These are phyloP conservation scores for Brassica nigra DNA, from an alignment of 345 rosid genomes.

Conservation along the genomic window DNA sequence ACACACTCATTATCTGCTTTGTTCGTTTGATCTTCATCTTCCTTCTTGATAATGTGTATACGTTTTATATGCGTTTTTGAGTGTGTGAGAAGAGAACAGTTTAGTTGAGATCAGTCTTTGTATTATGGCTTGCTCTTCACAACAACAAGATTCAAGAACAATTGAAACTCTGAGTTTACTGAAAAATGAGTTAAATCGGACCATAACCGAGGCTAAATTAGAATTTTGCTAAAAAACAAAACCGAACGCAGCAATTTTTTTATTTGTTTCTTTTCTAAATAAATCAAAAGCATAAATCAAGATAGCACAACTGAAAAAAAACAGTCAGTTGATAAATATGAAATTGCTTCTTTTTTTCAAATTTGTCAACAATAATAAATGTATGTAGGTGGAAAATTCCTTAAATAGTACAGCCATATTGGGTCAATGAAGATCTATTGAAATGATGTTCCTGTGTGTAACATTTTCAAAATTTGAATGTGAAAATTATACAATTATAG, in stretches of 20 bases:
- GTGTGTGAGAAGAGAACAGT: constrained; percentile 26
- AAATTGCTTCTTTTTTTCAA: background rate
- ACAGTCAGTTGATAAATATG: background rate
- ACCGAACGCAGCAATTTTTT: background rate
- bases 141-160: background rate
- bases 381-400: constrained; percentile 19
- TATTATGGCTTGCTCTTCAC: background rate
- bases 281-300: constrained; percentile 1
- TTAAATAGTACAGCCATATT: background rate
- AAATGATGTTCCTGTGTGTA: background rate
- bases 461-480: background rate
- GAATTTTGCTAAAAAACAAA: background rate
- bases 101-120: constrained; percentile 14
- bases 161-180: background rate
- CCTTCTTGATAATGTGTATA: constrained; percentile 30
- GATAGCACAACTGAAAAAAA: background rate
- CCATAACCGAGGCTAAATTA: background rate
- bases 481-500: background rate
- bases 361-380: constrained; percentile 24
- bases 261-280: background rate
- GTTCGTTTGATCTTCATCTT: background rate
- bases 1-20: constrained; percentile 31
- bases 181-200: background rate
- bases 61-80: constrained; percentile 26
- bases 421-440: constrained; percentile 1